Conservation (phyloP, 352 stramenopile species). For the Globisporangium uncinulatum region DNA sequence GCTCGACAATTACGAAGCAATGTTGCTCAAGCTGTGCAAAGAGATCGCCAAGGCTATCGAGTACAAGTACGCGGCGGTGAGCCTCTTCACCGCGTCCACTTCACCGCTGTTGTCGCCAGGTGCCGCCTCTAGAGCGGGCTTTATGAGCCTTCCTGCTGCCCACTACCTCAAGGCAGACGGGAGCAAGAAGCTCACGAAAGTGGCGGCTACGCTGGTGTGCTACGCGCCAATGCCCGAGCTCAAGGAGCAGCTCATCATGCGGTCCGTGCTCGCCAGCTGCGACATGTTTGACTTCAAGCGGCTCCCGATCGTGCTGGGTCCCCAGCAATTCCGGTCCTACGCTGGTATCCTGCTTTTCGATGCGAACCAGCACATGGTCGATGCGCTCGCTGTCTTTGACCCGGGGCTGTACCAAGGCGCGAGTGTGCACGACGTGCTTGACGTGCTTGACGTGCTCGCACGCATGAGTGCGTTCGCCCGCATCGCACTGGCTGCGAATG, state of each 20-base stretch:
- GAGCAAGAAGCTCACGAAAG: slow-evolving; percentile 45
- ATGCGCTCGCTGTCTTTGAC: slow-evolving; percentile 67
- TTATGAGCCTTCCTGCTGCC: slow-evolving; percentile 10
- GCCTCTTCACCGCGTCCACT: slow-evolving; percentile 29
- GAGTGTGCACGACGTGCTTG: slow-evolving; percentile 35
- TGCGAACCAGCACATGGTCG: slow-evolving; percentile 34
- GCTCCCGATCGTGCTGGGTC: slow-evolving; percentile 63
- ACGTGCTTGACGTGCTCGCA: no score
- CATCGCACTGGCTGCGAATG: slow-evolving; percentile 29
- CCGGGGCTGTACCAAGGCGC: slow-evolving; percentile 22
- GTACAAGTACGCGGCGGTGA: slow-evolving; percentile 56
- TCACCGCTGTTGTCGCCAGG: background rate
- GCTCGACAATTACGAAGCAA: slow-evolving; percentile 39
- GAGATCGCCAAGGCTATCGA: slow-evolving; percentile 28
- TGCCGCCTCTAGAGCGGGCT: slow-evolving; percentile 6
- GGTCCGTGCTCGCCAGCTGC: slow-evolving; percentile 26
- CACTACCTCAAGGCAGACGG: slow-evolving; percentile 49
- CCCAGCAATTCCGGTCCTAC: slow-evolving; percentile 73
- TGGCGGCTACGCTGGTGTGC: slow-evolving; percentile 52
- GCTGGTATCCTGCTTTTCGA: slow-evolving; percentile 54
- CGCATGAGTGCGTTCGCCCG: slow-evolving; percentile 30
- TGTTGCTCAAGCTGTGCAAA: slow-evolving; percentile 52
- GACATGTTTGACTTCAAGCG: slow-evolving; percentile 42
- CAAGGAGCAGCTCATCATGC: slow-evolving; percentile 36
- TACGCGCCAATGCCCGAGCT: slow-evolving; percentile 58